phyloP scores from a whole-genome alignment of 2,329 filamentous ascomycete species.

The Beauveria sp. region DNA sequence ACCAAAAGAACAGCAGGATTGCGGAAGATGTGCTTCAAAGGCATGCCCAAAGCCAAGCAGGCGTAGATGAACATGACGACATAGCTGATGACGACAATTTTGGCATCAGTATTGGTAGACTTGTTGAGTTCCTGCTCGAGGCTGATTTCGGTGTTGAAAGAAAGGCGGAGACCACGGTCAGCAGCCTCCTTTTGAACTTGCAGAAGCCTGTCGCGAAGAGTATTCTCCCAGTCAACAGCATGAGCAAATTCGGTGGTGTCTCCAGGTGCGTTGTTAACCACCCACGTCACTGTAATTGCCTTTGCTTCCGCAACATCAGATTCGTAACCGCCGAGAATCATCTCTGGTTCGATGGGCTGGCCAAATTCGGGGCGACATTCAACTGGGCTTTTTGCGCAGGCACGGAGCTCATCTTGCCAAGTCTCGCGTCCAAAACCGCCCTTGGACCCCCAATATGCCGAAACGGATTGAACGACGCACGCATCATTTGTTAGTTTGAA shows the following conservation, averaged over 20 bases:
- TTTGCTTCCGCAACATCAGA: constrained; percentile 63
- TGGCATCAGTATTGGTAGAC: constrained; percentile 95
- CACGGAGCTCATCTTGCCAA: constrained; percentile 66
- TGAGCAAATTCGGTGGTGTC: constrained; percentile 60
- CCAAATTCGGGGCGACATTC: constrained; percentile 82
- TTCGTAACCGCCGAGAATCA: constrained; percentile 77
- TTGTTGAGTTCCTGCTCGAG: constrained; percentile 95
- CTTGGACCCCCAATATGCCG: constrained; percentile 73
- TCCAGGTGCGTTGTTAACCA: constrained; percentile 78
- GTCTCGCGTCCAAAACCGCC: constrained; percentile 30
- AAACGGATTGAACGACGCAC: constrained; percentile 90
- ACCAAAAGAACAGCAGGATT: constrained; percentile 83
- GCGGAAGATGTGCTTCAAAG: constrained; percentile 65
- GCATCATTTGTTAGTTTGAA: constrained; percentile 86
- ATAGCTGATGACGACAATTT: constrained; percentile 94
- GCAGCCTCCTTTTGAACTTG: constrained; percentile 74
- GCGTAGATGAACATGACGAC: constrained; percentile 98
- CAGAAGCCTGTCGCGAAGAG: constrained; percentile 65
- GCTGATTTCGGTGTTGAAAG: constrained; percentile 92
- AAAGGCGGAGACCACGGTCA: constrained; percentile 72
- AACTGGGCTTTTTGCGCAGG: constrained; percentile 73
- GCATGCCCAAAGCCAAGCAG: constrained; percentile 84
- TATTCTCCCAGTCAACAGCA: constrained; percentile 85
- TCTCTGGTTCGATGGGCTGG: constrained; percentile 77
- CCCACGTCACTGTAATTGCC: constrained; percentile 88